phyloP scores from a whole-genome alignment of 345 rosid genomes.

The Rhodomyrtus tomentosa region DNA sequence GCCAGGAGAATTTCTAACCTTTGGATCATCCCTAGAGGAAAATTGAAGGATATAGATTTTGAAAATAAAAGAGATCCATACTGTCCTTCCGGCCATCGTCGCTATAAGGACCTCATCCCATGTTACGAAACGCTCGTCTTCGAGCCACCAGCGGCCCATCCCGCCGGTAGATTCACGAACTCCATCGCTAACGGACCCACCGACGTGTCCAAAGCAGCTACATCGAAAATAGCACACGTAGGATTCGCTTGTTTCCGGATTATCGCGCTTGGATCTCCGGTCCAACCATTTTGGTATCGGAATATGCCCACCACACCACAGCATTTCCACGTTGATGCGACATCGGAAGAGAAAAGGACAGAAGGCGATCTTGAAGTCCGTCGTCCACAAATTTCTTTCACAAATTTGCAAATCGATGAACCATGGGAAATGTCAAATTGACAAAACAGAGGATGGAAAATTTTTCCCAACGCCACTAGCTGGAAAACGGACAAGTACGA shows the following conservation, averaged over 20 bases:
- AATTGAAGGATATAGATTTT: too few relatives aligned
- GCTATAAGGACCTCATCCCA: background rate
- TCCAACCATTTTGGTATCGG: rapidly evolving
- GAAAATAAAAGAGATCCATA: background rate
- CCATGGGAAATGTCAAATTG: background rate
- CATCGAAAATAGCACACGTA: rapidly evolving
- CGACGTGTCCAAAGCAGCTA: rapidly evolving
- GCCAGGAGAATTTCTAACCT: too few relatives aligned
- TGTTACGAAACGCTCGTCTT: background rate
- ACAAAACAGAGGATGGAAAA: background rate
- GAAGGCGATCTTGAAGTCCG: background rate
- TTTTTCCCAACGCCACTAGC: background rate
- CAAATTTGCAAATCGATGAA: background rate
- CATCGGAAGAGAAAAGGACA: background rate
- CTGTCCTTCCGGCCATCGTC: background rate
- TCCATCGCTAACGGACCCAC: background rate
- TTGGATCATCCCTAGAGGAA: too few relatives aligned
- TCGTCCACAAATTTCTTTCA: background rate
- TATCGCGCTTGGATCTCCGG: rapidly evolving
- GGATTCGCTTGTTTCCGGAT: too few relatives aligned
- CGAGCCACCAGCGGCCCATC: background rate
- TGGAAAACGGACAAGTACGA: background rate
- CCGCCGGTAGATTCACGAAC: too few relatives aligned
- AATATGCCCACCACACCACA: rapidly evolving
- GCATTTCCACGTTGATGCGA: background rate